These are phyloP conservation scores for Penicillium diatomitis DNA, from an alignment of 495 filamentous ascomycete species.

Conservation along the genomic window DNA sequence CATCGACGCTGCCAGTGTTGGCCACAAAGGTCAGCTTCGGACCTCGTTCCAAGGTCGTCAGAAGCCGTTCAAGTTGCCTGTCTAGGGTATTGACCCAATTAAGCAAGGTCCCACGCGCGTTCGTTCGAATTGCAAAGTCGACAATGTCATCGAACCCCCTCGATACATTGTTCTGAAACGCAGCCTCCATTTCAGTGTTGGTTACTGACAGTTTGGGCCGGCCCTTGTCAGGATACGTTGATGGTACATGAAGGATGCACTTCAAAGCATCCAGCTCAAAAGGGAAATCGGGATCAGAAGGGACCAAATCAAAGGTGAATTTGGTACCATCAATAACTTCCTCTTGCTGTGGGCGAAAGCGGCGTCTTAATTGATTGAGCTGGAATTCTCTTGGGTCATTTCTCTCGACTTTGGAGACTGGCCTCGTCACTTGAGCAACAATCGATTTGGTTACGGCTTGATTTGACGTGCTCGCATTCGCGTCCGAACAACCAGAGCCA, in stretches of 20 bases:
- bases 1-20: constrained; percentile 33
- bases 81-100: constrained; percentile 64
- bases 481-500: constrained; percentile 7
- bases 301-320: constrained; percentile 54
- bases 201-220: constrained; percentile 53
- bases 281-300: constrained; percentile 84
- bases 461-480: constrained; percentile 4
- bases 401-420: constrained; percentile 53
- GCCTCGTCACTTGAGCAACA: constrained; percentile 41
- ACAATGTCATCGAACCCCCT: constrained; percentile 65
- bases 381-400: constrained; percentile 69
- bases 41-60: constrained; percentile 61
- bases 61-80: constrained; percentile 59
- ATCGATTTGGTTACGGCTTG: constrained; percentile 6
- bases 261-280: constrained; percentile 67
- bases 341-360: constrained; percentile 56
- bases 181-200: constrained; percentile 71
- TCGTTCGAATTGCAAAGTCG: constrained; percentile 35
- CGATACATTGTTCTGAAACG: constrained; percentile 74
- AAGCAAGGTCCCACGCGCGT: constrained; percentile 52
- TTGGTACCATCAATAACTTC: constrained; percentile 43
- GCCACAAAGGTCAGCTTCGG: constrained; percentile 71
- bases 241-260: constrained; percentile 62
- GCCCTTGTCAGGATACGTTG: constrained; percentile 44
- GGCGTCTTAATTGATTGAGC: constrained; percentile 62